Conservation (phyloP, 2,329 filamentous ascomycete genomes). For the Beauveria brongniartii region DNA sequence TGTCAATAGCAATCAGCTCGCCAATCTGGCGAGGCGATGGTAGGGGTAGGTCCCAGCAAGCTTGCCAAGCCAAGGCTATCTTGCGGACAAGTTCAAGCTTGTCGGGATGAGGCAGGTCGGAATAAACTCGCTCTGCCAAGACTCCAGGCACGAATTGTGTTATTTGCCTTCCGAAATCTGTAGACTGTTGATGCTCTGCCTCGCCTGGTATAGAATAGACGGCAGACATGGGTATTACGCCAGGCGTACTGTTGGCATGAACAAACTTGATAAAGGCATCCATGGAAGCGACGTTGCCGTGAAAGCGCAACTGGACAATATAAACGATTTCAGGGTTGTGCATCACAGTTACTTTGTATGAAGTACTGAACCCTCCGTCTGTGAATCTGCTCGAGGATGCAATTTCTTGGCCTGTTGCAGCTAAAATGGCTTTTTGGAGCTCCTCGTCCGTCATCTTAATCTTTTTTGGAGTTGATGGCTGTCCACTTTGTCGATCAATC, state of each 20-base stretch:
- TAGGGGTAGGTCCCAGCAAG: constrained; percentile 16
- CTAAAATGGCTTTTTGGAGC: constrained; percentile 9
- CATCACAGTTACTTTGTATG: constrained; percentile 13
- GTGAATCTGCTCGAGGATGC: constrained; percentile 13
- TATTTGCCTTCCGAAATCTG: constrained; percentile 14
- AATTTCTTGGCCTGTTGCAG: constrained; percentile 12
- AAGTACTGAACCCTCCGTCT: constrained; percentile 13
- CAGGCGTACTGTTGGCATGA: background rate
- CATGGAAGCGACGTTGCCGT: constrained; percentile 16
- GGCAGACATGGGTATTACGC: constrained; percentile 10
- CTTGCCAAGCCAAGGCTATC: constrained; percentile 17
- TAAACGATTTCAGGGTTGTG: constrained; percentile 5
- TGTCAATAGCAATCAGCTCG: constrained; percentile 14
- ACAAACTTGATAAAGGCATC: constrained; percentile 13
- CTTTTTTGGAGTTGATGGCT: constrained; percentile 12
- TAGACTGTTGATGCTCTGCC: constrained; percentile 10
- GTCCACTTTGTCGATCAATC: constrained; percentile 11
- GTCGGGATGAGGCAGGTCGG: constrained; percentile 12
- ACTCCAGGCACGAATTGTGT: constrained; percentile 13
- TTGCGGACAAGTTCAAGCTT: constrained; percentile 14
- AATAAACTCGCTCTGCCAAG: constrained; percentile 10
- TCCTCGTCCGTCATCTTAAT: constrained; percentile 13
- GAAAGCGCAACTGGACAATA: constrained; percentile 15
- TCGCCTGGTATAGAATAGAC: constrained; percentile 15
- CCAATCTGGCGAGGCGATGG: constrained; percentile 14